Conservation (phyloP, 495 filamentous ascomycete species). For the Aeminium ludgeri region DNA sequence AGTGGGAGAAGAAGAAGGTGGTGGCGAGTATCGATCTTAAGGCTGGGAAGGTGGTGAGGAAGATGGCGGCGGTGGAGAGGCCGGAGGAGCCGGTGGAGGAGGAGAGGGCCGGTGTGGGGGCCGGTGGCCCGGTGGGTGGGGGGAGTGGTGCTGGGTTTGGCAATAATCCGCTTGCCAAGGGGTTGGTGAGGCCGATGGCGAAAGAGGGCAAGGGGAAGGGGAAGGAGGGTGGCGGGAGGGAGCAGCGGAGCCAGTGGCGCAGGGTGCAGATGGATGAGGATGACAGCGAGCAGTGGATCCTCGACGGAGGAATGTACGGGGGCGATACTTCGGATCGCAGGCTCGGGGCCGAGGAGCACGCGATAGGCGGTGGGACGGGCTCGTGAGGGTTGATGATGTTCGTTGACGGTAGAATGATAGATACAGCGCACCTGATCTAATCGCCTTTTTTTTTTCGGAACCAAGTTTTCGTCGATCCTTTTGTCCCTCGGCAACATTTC, state of each 20-base stretch:
- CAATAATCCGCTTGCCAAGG: conserved; percentile 56
- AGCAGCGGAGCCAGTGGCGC: conserved; percentile 49
- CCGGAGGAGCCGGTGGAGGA: conserved; percentile 26
- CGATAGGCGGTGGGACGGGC: no score
- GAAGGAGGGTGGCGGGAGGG: conserved; percentile 16
- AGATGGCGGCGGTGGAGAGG: conserved; percentile 44
- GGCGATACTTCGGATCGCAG: conserved; percentile 25
- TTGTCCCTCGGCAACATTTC: no score
- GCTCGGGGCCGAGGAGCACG: conserved; percentile 31
- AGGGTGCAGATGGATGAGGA: conserved; percentile 82
- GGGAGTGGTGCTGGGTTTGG: conserved; percentile 48
- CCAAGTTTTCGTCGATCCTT: no score
- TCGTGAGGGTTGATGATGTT: no score
- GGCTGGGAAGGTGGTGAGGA: conserved; percentile 58
- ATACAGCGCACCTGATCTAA: no score
- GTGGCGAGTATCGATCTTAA: conserved; percentile 64
- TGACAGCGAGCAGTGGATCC: conserved; percentile 81
- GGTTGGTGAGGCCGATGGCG: conserved; percentile 51
- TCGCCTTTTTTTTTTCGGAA: no score
- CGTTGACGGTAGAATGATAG: no score
- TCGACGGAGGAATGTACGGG: conserved; percentile 68
- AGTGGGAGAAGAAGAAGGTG: conserved; percentile 81
- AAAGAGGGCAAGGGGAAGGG: conserved; percentile 24
- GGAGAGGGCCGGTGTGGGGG: conserved; percentile 29
- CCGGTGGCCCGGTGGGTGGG: conserved; percentile 14